Conservation (phyloP, 768 basidiomycete species). For the Lepiota brunneoincarnata region DNA sequence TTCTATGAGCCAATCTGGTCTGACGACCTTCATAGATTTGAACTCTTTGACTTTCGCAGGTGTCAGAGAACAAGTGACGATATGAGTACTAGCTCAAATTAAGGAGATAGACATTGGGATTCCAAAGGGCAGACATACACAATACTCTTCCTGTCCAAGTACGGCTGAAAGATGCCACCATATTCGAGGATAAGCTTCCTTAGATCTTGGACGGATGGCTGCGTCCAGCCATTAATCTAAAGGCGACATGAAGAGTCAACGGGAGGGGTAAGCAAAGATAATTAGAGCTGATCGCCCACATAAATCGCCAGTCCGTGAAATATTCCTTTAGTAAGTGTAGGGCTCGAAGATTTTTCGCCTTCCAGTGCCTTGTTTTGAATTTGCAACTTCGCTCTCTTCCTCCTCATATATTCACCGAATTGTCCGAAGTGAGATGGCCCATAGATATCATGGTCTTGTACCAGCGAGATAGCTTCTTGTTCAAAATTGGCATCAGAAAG, state of each 20-base stretch:
- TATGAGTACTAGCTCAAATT: slow-evolving; percentile 64
- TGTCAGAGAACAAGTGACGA: slow-evolving; percentile 89
- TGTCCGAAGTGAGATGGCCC: slow-evolving; percentile 79
- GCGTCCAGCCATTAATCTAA: slow-evolving; percentile 89
- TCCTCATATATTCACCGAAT: slow-evolving; percentile 84
- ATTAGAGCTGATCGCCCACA: slow-evolving; percentile 42
- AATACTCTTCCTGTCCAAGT: slow-evolving; percentile 73
- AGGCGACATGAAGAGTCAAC: background rate
- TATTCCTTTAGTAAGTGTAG: slow-evolving; percentile 40
- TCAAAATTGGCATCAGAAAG: slow-evolving; percentile 25
- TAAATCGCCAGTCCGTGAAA: slow-evolving; percentile 80
- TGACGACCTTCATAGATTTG: slow-evolving; percentile 85
- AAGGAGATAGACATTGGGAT: background rate
- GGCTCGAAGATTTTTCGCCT: slow-evolving; percentile 13
- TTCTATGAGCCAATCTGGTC: slow-evolving; percentile 84
- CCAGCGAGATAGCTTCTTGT: slow-evolving; percentile 13
- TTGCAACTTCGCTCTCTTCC: slow-evolving; percentile 89
- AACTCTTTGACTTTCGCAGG: slow-evolving; percentile 89
- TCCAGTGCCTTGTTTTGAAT: slow-evolving; percentile 61
- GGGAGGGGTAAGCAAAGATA: background rate
- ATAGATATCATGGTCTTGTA: slow-evolving; percentile 51
- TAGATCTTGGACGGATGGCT: slow-evolving; percentile 83
- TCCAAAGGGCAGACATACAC: slow-evolving; percentile 47
- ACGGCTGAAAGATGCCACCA: slow-evolving; percentile 82
- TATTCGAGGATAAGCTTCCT: slow-evolving; percentile 76